Evolutionary conservation across 306 rosid species (phyloP).

Genomic region (Begonia masoniana): DNA sequence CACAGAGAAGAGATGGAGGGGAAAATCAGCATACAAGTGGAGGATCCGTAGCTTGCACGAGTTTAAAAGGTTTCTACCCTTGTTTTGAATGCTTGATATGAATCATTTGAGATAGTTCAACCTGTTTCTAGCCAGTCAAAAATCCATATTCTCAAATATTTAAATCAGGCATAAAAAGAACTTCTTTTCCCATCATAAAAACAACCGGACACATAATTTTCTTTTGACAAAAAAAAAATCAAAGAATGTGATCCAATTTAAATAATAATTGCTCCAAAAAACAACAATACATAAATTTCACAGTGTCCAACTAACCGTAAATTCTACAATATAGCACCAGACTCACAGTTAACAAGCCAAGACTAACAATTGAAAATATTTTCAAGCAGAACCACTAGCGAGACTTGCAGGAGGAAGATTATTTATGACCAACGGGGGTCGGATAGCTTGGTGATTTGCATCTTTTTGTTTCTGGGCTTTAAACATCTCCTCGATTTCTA

Average conservation of each 20-base stretch:
- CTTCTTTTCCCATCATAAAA: too few species aligned
- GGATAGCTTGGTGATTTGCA: constrained; percentile 46
- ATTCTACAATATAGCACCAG: constrained; percentile 10
- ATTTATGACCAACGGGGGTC: constrained; percentile 51
- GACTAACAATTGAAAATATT: constrained; percentile 12
- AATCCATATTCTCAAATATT: not conserved
- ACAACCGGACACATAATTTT: too few species aligned
- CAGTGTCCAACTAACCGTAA: constrained; percentile 8
- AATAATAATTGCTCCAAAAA: not conserved
- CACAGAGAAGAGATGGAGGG: constrained; percentile 28
- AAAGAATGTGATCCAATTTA: too few species aligned
- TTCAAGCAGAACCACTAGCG: constrained; percentile 31
- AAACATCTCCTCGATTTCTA: constrained; percentile 86
- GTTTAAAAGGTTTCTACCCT: constrained; percentile 1
- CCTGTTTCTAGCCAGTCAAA: not conserved
- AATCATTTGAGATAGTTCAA: not conserved
- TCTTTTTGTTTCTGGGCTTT: constrained; percentile 64
- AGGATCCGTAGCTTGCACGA: constrained; percentile 25
- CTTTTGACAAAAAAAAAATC: too few species aligned
- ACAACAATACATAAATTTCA: constrained; percentile 5
- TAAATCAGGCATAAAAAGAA: too few species aligned
- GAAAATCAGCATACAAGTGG: constrained; percentile 19
- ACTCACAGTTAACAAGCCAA: constrained; percentile 10
- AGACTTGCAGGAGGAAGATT: constrained; percentile 39
- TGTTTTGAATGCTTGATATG: not conserved